Evolutionary conservation across 23 red algal genomes (phyloP).

Genomic region (Gracilaria caudata): DNA sequence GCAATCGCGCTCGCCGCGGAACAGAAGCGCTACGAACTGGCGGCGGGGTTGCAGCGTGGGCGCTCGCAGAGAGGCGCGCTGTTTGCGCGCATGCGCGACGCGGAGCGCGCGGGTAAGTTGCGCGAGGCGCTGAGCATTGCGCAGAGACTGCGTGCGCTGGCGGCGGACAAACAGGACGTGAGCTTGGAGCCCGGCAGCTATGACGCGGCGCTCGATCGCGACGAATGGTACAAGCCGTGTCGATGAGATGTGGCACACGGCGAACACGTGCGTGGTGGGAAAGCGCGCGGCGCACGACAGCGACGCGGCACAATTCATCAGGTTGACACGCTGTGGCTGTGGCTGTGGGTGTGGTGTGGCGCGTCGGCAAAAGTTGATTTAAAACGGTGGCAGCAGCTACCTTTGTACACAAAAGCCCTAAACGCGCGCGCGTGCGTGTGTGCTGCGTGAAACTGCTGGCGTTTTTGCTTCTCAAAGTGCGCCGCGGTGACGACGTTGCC

Average conservation of each 20-base stretch:
- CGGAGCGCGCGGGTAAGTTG: not conserved
- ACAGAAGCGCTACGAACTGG: conserved; percentile 23
- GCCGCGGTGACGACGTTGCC: not conserved
- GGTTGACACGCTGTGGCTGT: too few relatives aligned
- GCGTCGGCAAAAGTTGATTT: too few relatives aligned
- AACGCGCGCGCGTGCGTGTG: too few relatives aligned
- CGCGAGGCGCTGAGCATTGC: conserved; percentile 11
- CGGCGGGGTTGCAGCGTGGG: conserved; percentile 19
- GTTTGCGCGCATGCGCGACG: conserved; percentile 1
- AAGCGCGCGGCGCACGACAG: too few relatives aligned
- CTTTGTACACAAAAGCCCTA: too few relatives aligned
- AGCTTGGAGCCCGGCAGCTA: conserved; percentile 45
- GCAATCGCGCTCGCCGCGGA: conserved; percentile 36
- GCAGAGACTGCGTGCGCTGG: not conserved
- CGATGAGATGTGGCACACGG: not conserved
- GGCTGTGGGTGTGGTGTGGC: too few relatives aligned
- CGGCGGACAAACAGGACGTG: conserved; percentile 14
- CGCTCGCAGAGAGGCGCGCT: conserved; percentile 18
- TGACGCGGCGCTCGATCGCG: conserved; percentile 31
- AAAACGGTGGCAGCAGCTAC: too few relatives aligned
- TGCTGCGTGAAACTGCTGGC: too few relatives aligned
- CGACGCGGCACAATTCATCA: not conserved
- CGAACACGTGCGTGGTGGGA: not conserved
- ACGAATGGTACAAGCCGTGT: conserved; percentile 40
- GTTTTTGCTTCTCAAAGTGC: too few relatives aligned